Percentiles rank a stretch among this genome's conserved stretches.
Conservation (phyloP, 164 flowering plant genomes). For the Dillenia turbinata region DNA sequence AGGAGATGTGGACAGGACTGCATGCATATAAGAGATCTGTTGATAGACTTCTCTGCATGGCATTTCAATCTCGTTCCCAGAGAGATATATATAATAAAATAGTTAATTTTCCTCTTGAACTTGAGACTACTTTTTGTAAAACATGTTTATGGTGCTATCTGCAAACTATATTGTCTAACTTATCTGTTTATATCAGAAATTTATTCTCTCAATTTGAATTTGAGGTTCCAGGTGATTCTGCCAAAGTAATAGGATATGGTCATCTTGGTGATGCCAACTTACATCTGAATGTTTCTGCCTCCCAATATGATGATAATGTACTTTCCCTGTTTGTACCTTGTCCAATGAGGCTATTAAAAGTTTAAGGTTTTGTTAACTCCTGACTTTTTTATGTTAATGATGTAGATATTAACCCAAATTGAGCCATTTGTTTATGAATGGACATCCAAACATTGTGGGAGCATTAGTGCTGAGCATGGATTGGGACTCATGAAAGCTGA, state of each 20-base stretch:
- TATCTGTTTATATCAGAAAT: neutral
- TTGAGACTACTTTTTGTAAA: too few relatives aligned
- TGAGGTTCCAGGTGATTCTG: conserved; percentile 51
- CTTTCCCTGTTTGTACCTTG: conserved; percentile 14
- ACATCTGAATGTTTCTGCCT: conserved; percentile 84
- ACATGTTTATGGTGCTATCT: too few relatives aligned
- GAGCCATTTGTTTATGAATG: conserved; percentile 98
- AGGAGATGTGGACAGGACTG: too few relatives aligned
- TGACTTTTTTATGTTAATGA: neutral
- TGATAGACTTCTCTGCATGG: too few relatives aligned
- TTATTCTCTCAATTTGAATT: neutral
- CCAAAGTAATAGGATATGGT: conserved; percentile 82
- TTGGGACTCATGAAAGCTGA: conserved; percentile 95
- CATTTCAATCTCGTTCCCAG: too few relatives aligned
- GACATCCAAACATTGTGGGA: conserved; percentile 85
- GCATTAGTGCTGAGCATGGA: conserved; percentile 98
- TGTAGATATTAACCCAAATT: conserved; percentile 71
- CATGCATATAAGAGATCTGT: too few relatives aligned
- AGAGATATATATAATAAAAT: too few relatives aligned
- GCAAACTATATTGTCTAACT: too few relatives aligned
- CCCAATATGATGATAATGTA: conserved; percentile 74
- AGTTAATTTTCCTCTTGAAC: too few relatives aligned
- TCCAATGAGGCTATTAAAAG: neutral
- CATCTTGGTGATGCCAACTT: conserved; percentile 98
- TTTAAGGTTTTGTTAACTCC: neutral